Base-by-base conservation (phyloP, 108 stramenopile species). In the Hondaea fermentalgiana region DNA sequence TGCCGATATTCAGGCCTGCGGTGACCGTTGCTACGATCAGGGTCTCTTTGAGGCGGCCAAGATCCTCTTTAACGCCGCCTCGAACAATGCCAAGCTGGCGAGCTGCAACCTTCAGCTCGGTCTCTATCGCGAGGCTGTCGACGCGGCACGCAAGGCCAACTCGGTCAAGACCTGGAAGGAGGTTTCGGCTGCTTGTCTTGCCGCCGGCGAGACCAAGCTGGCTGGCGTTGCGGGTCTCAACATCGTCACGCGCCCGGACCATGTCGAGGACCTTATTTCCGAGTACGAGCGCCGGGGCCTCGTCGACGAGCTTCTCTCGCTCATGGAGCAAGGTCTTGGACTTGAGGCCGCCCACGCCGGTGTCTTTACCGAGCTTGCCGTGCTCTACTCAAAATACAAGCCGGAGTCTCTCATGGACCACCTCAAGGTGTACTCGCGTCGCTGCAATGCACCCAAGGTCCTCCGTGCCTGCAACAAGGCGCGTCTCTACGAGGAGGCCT, bases 61-160 rank as follows among this genome's bases (percentile, higher is more conserved):
- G 94, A 92, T 99, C 45, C 92, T 99, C 49, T 99, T 96, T 95
- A 95, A 94, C 88, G 97, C 94, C 88, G 98, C 98, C 95, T 97
- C 98, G 96, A 99, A 99, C 96, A 99, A 99, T 93, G 98, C 99
- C 60, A 98, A 98, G 96, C 96, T 99, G 72, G 99, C 99, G 45
- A 95, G 98, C 49, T 98, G 98, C 94, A 96, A 97, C 91, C 97
- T 99, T 88, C 96, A 98, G 88, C 94, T 99, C 88, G 97, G 96
- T 44, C 97, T 97, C 91, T 99, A 95, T 97, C 91, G 98, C 87
- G 99, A 99, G 83, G 99, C 99, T 57, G 99, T 99, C 89, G 96
- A 98, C 58, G 98, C 99, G 4, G 99, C 99, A 5, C 94, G 93
- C 29, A 97, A 98, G 94, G 99, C 99, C 59, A 99, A 99, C 95